Base-by-base conservation (phyloP, 78 protist species). In the Andalucia godoyi region DNA sequence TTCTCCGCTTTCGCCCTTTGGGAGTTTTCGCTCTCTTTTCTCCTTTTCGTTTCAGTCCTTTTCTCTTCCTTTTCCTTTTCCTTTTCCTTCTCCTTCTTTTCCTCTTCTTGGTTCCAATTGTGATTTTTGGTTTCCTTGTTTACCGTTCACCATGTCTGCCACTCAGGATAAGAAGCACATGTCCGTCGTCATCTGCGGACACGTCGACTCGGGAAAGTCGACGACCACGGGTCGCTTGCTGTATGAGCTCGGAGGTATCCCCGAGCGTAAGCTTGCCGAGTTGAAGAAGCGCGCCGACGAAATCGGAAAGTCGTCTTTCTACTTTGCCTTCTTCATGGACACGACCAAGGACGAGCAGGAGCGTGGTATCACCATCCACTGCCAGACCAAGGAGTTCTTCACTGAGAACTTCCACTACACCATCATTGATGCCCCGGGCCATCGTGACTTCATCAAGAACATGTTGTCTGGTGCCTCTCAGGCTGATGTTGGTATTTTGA, bases 361-460 rank as follows among this genome's bases (percentile, higher is more conserved):
- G 2, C 92, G 98, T 37, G 95, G 95, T 62, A 94, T 94, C 84
- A 94, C 98, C 66, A 94, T 94, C 64, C 67, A 82, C 49, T 73
- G 95, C 7, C 69, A 92, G 40, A 92, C 87, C 84, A 86, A 89
- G 52, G 95, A 89, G 78, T 88, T 89, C 80, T 85, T 84, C 53
- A 60, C 79, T 47, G 66, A 41, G 52, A 88, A 78, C 70, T 72
- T 69, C 74, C 81, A 69, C 73, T 75, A 59, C 83, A 80, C 89
- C 69, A 68, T 88, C 80, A 84, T 88, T 51, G 94, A 88, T 72
- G 94, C 94, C 43, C 94, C 94, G 32, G 94, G 94, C 27, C 94
- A 84, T 74, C 23, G 86, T 0, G 86, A 81, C 46, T 83, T 83
- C 83, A 71, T 83, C 79, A 81, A 81, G 82, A 86, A 81, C 88